phyloP scores from a whole-genome alignment of 129 eudicot genomes.

The Pittosporum tobira region DNA sequence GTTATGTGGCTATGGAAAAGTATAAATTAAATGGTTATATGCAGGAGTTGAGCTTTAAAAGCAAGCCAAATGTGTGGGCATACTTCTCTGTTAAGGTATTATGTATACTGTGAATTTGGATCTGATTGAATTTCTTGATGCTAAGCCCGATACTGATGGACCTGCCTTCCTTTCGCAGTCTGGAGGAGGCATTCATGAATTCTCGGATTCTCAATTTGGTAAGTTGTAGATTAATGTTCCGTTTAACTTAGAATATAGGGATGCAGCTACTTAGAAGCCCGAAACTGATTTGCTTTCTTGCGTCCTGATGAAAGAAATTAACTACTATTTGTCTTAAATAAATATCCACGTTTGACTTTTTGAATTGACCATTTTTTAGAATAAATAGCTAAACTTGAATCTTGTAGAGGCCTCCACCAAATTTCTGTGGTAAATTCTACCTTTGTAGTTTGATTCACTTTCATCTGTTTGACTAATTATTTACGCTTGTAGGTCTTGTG shows the following conservation, averaged over 20 bases:
- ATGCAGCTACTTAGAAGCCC: not conserved
- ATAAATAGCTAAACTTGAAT: too few relatives aligned
- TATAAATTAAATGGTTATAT: not conserved
- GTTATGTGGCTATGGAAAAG: not conserved
- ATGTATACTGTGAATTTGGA: not conserved
- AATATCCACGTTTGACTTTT: too few relatives aligned
- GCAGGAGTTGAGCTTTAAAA: constrained; percentile 92
- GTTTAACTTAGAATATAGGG: constrained; percentile 1
- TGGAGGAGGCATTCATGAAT: constrained; percentile 99
- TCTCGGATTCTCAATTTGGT: constrained; percentile 99
- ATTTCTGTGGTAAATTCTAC: not conserved
- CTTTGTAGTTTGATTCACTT: not conserved
- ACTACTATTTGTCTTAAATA: too few relatives aligned
- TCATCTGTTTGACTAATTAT: not conserved
- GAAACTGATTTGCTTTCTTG: not conserved
- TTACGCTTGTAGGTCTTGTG: not conserved
- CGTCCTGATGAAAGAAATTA: not conserved
- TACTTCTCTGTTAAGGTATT: constrained; percentile 97
- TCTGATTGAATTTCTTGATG: not conserved
- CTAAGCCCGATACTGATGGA: constrained; percentile 10
- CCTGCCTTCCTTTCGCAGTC: constrained; percentile 48
- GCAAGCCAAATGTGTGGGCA: constrained; percentile 99
- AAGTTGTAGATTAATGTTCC: constrained; percentile 21
- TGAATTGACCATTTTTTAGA: too few relatives aligned
- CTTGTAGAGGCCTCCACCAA: too few relatives aligned